These are phyloP conservation scores for Protea cynaroides DNA, from an alignment of 164 flowering plant species.

Conservation along the genomic window DNA sequence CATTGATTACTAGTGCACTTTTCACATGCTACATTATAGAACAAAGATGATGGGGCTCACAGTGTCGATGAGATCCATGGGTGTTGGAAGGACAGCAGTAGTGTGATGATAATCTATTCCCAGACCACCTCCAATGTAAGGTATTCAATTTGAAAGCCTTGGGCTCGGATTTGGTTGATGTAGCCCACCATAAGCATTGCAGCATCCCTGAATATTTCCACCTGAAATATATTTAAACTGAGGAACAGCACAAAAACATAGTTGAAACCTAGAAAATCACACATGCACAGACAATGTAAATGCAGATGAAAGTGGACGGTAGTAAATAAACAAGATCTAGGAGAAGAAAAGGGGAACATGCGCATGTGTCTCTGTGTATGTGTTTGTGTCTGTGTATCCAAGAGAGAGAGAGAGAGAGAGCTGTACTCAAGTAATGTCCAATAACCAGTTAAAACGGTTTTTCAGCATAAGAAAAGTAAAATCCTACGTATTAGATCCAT, in stretches of 20 bases:
- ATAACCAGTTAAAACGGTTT: no score
- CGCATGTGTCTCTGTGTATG: no score
- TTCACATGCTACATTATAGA: background rate
- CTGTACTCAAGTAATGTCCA: no score
- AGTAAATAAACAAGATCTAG: no score
- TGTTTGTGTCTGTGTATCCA: no score
- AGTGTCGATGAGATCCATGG: constrained; percentile 90
- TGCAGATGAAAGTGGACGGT: no score
- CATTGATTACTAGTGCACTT: background rate
- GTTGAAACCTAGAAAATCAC: background rate
- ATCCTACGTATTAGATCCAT: no score
- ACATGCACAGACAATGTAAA: no score
- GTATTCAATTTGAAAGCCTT: constrained; percentile 87
- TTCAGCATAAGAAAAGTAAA: no score
- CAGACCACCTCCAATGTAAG: constrained; percentile 94
- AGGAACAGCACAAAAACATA: background rate
- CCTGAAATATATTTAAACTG: constrained; percentile 36
- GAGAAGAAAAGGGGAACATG: no score
- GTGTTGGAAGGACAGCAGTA: constrained; percentile 86
- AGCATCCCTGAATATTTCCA: constrained; percentile 94
- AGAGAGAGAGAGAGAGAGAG: no score
- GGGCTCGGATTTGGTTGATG: constrained; percentile 76
- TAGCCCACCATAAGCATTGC: constrained; percentile 87
- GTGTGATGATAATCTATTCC: constrained; percentile 90
- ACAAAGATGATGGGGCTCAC: constrained; percentile 29